phyloP scores from a whole-genome alignment of 2,329 filamentous ascomycete genomes.

The Colletotrichum spinosum region DNA sequence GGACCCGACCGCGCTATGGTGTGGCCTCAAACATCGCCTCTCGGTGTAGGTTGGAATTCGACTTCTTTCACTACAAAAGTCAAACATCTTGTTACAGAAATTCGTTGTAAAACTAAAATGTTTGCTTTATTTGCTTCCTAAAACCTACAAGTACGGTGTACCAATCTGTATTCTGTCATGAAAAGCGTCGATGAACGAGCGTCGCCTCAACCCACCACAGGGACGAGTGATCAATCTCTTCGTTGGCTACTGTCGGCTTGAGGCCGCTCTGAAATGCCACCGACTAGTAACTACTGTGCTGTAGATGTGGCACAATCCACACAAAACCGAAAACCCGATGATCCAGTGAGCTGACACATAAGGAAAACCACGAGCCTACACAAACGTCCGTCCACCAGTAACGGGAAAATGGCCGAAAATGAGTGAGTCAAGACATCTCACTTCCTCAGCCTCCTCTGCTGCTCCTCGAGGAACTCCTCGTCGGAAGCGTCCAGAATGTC shows the following conservation, averaged over 20 bases:
- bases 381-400: conserved; percentile 18
- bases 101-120: neutral
- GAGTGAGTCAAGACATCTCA: conserved; percentile 40
- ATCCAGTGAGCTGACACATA: conserved; percentile 26
- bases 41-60: neutral
- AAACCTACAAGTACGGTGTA: conserved; percentile 30
- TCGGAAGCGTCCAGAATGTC: conserved; percentile 96
- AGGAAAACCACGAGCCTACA: conserved; percentile 30
- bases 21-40: too few species aligned
- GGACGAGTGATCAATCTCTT: conserved; percentile 17
- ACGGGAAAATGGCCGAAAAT: conserved; percentile 4
- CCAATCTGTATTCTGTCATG: conserved; percentile 38
- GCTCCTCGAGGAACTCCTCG: conserved; percentile 78
- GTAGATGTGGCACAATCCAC: conserved; percentile 18
- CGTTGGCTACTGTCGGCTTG: conserved; percentile 7
- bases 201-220: conserved; percentile 30
- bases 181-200: conserved; percentile 30
- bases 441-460: conserved; percentile 57
- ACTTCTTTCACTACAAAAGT: neutral
- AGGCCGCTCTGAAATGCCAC: neutral
- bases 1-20: too few species aligned
- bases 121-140: conserved; percentile 31
- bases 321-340: conserved; percentile 26
- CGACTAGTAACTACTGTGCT: conserved; percentile 13
- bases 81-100: neutral